Percentiles rank a stretch among this genome's conserved stretches.
These are phyloP conservation scores for Tetrapisispora iriomotensis DNA, from an alignment of 805 yeast genomes.

Conservation along the genomic window DNA sequence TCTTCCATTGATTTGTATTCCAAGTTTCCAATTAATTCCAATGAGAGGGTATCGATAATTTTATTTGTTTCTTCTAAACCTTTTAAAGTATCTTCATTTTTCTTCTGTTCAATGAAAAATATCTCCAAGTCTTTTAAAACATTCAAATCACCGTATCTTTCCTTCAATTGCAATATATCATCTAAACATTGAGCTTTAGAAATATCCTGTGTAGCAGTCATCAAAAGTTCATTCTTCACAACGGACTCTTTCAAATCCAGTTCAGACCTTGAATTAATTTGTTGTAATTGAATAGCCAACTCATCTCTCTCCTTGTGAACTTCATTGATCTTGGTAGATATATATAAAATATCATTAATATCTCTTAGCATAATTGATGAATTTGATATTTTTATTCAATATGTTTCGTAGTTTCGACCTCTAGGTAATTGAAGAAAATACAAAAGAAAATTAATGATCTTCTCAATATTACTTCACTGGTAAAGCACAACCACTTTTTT, in stretches of 20 bases:
- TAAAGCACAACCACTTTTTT: too few species aligned
- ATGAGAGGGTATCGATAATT: constrained; percentile 3
- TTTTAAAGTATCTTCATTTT: constrained; percentile 2
- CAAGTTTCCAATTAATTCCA: neutral
- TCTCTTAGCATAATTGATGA: constrained; percentile 10
- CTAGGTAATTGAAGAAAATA: too few species aligned
- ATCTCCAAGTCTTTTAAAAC: constrained; percentile 12
- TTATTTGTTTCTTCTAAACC: constrained; percentile 3
- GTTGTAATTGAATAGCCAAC: constrained; percentile 13
- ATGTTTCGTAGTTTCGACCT: too few species aligned
- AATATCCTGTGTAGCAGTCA: constrained; percentile 18
- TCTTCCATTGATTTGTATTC: constrained; percentile 1
- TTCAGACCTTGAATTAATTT: constrained; percentile 6
- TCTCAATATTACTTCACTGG: too few species aligned
- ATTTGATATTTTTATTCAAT: too few species aligned
- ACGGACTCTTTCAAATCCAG: constrained; percentile 2
- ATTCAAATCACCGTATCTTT: constrained; percentile 19
- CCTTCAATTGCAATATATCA: constrained; percentile 10
- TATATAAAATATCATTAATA: constrained; percentile 19
- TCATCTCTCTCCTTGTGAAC: constrained; percentile 18
- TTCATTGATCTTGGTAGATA: constrained; percentile 20
- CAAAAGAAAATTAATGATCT: too few species aligned
- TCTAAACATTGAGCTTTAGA: constrained; percentile 7
- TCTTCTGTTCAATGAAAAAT: constrained; percentile 6
- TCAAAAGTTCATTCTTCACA: constrained; percentile 3